Evolutionary conservation across 2,329 filamentous ascomycete species (phyloP), one percentile per base, ranked within the genome.

Genomic region (Pseudogymnoascus sp.): DNA sequence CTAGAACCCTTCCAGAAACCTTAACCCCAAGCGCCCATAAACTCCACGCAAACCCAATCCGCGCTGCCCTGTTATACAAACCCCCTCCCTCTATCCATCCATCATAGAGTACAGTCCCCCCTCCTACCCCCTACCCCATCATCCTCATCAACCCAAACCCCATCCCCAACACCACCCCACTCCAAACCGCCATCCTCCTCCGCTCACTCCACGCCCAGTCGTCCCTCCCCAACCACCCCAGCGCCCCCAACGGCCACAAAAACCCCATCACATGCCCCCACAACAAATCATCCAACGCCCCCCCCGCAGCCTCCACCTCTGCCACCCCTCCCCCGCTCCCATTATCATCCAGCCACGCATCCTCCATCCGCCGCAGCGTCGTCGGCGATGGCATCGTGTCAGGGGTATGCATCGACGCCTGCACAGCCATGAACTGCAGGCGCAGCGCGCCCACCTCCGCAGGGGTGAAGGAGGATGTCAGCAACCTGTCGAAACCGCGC

Each of bases 261-360:
- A 98, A 99, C 0, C 95, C 95, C 70, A 95, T 90, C 64, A 96
- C 79, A 75, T 95, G 91, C 4, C 93, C 95, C 77, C 88, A 90
- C 64, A 98, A 81, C 78, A 97, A 85, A 71, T 96, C 88, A 71
- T 98, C 93, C 50, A 96, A 78, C 10, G 89, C 71, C 66, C 74
- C 70, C 65, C 74, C 67, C 50, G 73, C 70, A 67, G 66, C 70
- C 64, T 71, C 71, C 66, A 75, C 73, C 61, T 76, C 76, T 64
- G 79, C 71, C 22, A 72, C 76, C 37, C 75, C 74, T 22, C 74
- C 72, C 61, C 73, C 50, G 74, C 78, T 73, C 28, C 72, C 74
- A 66, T 85, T 86, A 62, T 84, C 84, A 70, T 98, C 93, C 66
- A 98, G 89, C 93, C 93, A 98, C 10, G 86, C 81, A 71, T 98